phyloP scores from a whole-genome alignment of 441 rosid genomes.

The Geranium incanum region DNA sequence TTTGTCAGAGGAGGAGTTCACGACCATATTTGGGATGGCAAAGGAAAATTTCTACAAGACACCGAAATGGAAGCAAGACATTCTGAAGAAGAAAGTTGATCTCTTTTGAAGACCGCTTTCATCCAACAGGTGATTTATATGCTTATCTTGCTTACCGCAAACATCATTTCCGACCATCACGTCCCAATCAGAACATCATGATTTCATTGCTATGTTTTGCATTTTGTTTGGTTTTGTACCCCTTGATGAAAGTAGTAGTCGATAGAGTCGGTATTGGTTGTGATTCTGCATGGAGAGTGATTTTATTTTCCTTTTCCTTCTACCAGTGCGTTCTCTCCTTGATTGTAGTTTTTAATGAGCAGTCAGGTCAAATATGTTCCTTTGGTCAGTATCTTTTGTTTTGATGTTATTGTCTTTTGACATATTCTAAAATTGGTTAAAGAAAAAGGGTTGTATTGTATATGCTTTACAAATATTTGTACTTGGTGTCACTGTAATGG shows the following conservation, averaged over 20 bases:
- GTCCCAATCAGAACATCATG: conserved; percentile 11
- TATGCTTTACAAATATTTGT: conserved; percentile 27
- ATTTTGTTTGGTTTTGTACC: conserved; percentile 17
- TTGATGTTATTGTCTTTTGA: conserved; percentile 21
- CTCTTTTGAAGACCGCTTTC: conserved; percentile 46
- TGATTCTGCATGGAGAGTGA: conserved; percentile 43
- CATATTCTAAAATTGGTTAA: not conserved
- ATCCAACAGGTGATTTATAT: conserved; percentile 17
- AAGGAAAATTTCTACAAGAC: conserved; percentile 57
- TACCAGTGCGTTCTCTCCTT: conserved; percentile 24
- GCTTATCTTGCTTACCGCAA: conserved; percentile 18
- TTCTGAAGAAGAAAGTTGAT: conserved; percentile 81
- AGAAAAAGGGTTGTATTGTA: conserved; percentile 21
- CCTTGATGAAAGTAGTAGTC: conserved; percentile 27
- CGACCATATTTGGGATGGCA: conserved; percentile 52
- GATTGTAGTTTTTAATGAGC: conserved; percentile 29
- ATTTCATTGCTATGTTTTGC: conserved; percentile 26
- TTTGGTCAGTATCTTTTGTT: conserved; percentile 22
- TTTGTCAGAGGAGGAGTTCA: conserved; percentile 79
- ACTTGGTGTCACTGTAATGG: conserved; percentile 22
- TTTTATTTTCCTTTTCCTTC: conserved; percentile 18
- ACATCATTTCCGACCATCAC: too few species aligned
- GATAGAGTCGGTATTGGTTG: conserved; percentile 31
- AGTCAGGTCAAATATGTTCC: conserved; percentile 31
- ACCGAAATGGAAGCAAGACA: conserved; percentile 98